A percentile compares a stretch with the other conserved stretches of the same genome.
Conservation (phyloP, 2,329 filamentous ascomycete genomes). For the Nannizzia gypsea region DNA sequence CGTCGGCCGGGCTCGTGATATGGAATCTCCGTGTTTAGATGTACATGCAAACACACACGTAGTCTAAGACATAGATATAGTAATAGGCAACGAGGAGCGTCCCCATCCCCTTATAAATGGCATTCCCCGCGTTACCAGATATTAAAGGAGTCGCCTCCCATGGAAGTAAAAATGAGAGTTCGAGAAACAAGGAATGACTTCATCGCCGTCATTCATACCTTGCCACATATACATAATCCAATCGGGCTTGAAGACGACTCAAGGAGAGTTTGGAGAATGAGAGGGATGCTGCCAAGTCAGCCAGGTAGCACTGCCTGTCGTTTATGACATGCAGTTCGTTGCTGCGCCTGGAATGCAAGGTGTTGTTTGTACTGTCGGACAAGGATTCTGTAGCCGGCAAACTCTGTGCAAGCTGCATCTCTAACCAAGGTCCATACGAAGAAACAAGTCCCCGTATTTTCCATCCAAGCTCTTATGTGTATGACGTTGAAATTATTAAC, state of each 20-base stretch:
- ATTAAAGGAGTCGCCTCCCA: neutral
- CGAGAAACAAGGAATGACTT: conserved; percentile 3
- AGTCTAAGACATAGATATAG: neutral
- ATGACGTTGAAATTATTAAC: neutral
- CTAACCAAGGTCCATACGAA: neutral
- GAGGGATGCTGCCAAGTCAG: neutral
- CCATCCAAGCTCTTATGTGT: neutral
- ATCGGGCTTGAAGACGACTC: neutral
- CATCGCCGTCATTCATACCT: neutral
- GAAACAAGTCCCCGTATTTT: neutral
- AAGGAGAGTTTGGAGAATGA: neutral
- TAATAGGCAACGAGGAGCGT: neutral
- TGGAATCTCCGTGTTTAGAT: no score
- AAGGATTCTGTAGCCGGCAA: neutral
- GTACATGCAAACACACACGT: neutral
- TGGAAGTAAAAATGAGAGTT: neutral
- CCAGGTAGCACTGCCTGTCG: neutral
- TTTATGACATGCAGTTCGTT: neutral
- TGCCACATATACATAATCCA: neutral
- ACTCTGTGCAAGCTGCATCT: neutral
- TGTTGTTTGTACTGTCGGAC: neutral
- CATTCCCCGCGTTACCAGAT: neutral
- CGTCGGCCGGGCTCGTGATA: no score
- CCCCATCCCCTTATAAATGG: neutral
- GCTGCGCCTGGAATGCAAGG: neutral